Evolutionary conservation across 306 rosid species (phyloP).

Genomic region (Ceratonia siliqua): DNA sequence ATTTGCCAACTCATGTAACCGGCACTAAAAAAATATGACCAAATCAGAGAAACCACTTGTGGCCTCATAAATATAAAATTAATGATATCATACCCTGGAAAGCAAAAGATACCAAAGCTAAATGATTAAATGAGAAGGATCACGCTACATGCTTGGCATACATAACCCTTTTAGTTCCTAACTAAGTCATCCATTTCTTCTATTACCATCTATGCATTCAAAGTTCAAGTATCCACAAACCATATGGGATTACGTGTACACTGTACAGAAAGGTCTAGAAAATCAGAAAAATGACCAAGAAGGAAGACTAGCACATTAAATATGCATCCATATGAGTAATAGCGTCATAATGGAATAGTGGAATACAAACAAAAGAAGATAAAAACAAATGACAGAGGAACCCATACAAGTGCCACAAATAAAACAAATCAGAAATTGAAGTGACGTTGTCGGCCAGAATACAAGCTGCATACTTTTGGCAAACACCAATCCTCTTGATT

Average conservation of each 20-base stretch:
- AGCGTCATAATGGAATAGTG: no score
- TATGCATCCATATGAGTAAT: no score
- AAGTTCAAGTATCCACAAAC: conserved; percentile 6
- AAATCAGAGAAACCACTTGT: conserved; percentile 22
- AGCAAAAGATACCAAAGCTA: background rate
- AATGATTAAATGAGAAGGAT: background rate
- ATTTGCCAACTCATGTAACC: conserved; percentile 84
- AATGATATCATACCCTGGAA: background rate
- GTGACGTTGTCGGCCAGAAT: no score
- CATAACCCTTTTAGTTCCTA: background rate
- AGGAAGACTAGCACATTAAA: background rate
- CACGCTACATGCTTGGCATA: background rate
- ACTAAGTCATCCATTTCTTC: conserved; percentile 18
- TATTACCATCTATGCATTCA: background rate
- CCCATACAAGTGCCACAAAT: no score
- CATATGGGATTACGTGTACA: background rate
- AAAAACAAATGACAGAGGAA: no score
- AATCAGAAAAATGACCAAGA: background rate
- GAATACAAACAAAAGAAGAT: no score
- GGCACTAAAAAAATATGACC: conserved; percentile 52
- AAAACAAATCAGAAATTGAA: no score
- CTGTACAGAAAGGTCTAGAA: conserved; percentile 11
- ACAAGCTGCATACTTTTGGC: no score
- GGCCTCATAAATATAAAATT: background rate
- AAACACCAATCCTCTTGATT: no score